A percentile compares a stretch with the other conserved stretches of the same genome.
phyloP scores from a whole-genome alignment of 73 alveolate species.

The Effrenium voratum region DNA sequence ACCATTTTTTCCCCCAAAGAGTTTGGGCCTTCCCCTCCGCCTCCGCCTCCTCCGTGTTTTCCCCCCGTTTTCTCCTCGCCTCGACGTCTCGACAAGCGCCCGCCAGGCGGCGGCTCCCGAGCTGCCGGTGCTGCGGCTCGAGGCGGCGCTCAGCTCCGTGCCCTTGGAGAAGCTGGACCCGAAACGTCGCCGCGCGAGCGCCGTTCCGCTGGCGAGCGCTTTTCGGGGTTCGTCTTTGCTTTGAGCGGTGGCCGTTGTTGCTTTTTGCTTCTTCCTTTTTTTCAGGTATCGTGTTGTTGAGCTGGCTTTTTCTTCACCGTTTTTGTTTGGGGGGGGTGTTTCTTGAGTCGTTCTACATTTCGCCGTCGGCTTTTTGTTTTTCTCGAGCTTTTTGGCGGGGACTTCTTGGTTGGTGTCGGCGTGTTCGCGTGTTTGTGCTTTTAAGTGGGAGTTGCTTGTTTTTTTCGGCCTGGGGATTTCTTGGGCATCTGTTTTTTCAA shows the following conservation, averaged over 20 bases:
- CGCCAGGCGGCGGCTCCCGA: too few species aligned
- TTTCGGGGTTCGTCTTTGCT: background rate
- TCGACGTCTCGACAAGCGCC: too few species aligned
- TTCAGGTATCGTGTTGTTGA: background rate
- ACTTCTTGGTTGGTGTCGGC: too few species aligned
- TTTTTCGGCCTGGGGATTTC: too few species aligned
- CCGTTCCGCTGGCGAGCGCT: background rate
- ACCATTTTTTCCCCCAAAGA: too few species aligned
- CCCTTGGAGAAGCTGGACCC: slow-evolving; percentile 28
- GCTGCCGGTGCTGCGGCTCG: slow-evolving; percentile 7
- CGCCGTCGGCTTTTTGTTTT: background rate
- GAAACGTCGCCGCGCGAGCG: background rate
- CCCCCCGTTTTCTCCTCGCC: too few species aligned
- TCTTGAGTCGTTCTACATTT: background rate
- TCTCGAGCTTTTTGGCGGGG: too few species aligned
- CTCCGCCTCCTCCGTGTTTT: too few species aligned
- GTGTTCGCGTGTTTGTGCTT: too few species aligned
- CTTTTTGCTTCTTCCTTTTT: background rate
- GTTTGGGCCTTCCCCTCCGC: too few species aligned
- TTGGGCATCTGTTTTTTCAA: too few species aligned
- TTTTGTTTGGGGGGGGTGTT: background rate
- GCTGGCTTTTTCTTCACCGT: background rate
- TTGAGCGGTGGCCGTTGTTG: background rate
- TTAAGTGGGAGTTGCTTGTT: too few species aligned
- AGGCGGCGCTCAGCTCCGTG: background rate